Evolutionary conservation across 257 asterid genomes (phyloP).

Genomic region (Petunia axillaris): DNA sequence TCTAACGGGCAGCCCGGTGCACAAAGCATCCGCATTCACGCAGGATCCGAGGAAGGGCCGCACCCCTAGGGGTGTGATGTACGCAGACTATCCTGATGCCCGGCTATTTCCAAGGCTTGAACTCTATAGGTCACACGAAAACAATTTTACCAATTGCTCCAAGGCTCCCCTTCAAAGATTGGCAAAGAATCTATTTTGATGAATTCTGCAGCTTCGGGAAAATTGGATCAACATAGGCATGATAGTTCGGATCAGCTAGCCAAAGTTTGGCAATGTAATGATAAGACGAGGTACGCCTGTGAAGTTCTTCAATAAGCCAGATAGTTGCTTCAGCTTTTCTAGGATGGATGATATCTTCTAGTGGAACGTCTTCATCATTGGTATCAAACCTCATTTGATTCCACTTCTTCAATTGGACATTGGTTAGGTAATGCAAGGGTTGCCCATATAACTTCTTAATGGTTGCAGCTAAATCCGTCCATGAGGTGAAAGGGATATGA

Average conservation of each 20-base stretch:
- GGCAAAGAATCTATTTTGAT: slow-evolving; percentile 11
- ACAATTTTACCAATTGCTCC: too few species aligned
- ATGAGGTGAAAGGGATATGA: slow-evolving; percentile 61
- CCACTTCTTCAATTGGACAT: slow-evolving; percentile 53
- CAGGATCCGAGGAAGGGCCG: too few species aligned
- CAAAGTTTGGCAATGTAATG: slow-evolving; percentile 60
- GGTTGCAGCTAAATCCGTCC: slow-evolving; percentile 71
- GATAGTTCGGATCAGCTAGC: slow-evolving; percentile 54
- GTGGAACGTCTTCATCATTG: slow-evolving; percentile 49
- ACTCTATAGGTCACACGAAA: too few species aligned
- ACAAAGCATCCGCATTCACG: too few species aligned
- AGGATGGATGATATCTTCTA: slow-evolving; percentile 63
- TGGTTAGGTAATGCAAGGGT: slow-evolving; percentile 89
- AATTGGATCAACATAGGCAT: slow-evolving; percentile 51
- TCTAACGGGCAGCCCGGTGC: neutral
- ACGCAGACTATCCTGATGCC: too few species aligned
- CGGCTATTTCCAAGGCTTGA: too few species aligned
- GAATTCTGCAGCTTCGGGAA: slow-evolving; percentile 39
- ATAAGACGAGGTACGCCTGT: slow-evolving; percentile 60
- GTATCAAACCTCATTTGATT: slow-evolving; percentile 55
- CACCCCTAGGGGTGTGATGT: too few species aligned
- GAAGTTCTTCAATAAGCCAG: slow-evolving; percentile 78
- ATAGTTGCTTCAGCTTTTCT: slow-evolving; percentile 69
- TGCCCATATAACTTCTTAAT: slow-evolving; percentile 66
- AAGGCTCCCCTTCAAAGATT: neutral